Evolutionary conservation across 1,284 basidiomycete genomes (phyloP).

Genomic region (Mixia osmundae): DNA sequence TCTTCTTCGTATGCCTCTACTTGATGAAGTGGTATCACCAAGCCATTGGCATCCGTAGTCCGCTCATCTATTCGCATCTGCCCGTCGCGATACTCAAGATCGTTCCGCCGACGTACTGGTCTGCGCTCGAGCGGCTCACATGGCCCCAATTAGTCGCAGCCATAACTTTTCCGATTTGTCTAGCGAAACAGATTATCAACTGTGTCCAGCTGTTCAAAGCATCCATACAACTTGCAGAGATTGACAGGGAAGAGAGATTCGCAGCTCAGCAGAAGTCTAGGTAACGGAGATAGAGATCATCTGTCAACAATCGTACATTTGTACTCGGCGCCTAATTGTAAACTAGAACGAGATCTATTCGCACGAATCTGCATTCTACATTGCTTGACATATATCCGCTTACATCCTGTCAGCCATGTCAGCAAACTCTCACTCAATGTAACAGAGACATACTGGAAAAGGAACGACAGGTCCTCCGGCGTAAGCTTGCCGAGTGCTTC

Average conservation of each 20-base stretch:
- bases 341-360: too few species aligned
- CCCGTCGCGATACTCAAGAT: conserved; percentile 11
- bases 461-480: conserved; percentile 49
- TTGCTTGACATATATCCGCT: too few species aligned
- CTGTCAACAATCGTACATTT: too few species aligned
- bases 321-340: too few species aligned
- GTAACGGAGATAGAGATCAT: too few species aligned
- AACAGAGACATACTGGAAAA: too few species aligned
- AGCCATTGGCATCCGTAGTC: conserved; percentile 29
- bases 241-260: conserved; percentile 9
- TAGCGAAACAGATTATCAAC: conserved; percentile 81
- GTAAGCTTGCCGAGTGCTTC: conserved; percentile 66
- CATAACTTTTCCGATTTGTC: conserved; percentile 44
- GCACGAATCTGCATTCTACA: too few species aligned
- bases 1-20: conserved; percentile 91
- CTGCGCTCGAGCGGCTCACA: conserved; percentile 28
- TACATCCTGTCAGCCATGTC: too few species aligned
- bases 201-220: conserved; percentile 87
- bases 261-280: too few species aligned
- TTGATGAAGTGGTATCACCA: conserved; percentile 63
- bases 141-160: conserved; percentile 56
- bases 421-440: too few species aligned
- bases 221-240: conserved; percentile 5
- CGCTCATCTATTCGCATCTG: conserved; percentile 12
- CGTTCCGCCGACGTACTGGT: conserved; percentile 13